Conservation (phyloP, 2,329 filamentous ascomycete genomes). For the Leptosphaerulina australis region DNA sequence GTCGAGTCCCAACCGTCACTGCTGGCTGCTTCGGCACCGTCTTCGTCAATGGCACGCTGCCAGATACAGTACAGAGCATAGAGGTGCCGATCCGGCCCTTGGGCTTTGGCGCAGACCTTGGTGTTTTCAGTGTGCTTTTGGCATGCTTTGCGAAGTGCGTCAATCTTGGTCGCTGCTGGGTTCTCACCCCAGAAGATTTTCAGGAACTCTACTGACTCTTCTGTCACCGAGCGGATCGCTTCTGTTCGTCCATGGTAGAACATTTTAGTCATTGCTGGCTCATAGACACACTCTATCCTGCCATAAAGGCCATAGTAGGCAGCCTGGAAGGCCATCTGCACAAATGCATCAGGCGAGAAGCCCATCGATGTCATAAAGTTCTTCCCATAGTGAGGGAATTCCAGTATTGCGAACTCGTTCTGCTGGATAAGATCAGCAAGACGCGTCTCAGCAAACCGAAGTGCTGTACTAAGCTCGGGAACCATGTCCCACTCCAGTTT, state of each 20-base stretch:
- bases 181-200: constrained; percentile 95
- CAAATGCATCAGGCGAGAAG: constrained; percentile 94
- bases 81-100: constrained; percentile 90
- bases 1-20: constrained; percentile 58
- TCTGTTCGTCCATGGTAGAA: constrained; percentile 94
- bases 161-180: constrained; percentile 79
- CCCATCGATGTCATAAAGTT: constrained; percentile 98
- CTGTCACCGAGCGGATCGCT: constrained; percentile 84
- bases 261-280: constrained; percentile 97
- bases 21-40: constrained; percentile 60
- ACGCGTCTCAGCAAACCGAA: constrained; percentile 93
- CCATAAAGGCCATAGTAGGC: constrained; percentile 98
- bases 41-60: constrained; percentile 85
- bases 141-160: constrained; percentile 81
- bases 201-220: constrained; percentile 85
- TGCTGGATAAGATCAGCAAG: constrained; percentile 94
- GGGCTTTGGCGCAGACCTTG: constrained; percentile 82
- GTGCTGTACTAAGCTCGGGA: constrained; percentile 85
- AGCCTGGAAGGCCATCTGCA: constrained; percentile 98
- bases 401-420: constrained; percentile 92
- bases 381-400: constrained; percentile 89
- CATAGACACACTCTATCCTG: constrained; percentile 91
- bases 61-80: constrained; percentile 95
- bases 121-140: constrained; percentile 81
- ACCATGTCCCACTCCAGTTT: constrained; percentile 98